A percentile compares a stretch with the other conserved stretches of the same genome.
Evolutionary conservation across 192 early-diverging fungal genomes (phyloP).

Genomic region (Coemansia sp.): DNA sequence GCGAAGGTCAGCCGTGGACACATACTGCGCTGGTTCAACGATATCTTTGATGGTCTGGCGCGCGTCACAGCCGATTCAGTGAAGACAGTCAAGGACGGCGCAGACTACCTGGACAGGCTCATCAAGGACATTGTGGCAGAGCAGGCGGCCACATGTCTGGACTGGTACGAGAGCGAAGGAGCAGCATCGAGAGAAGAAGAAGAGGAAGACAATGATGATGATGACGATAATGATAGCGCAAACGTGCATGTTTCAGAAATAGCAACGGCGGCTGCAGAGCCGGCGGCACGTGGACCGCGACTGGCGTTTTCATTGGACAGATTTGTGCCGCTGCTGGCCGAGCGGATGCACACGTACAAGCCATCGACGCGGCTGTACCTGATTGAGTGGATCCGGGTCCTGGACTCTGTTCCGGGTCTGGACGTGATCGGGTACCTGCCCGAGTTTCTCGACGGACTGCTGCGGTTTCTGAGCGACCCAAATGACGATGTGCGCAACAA

Average conservation of each 20-base stretch:
- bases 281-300: conserved; percentile 11
- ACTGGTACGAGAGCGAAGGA: conserved; percentile 36
- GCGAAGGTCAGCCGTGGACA: conserved; percentile 90
- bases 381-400: conserved; percentile 90
- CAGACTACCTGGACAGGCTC: conserved; percentile 89
- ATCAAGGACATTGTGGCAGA: conserved; percentile 98
- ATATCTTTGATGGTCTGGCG: conserved; percentile 94
- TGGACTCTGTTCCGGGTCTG: conserved; percentile 92
- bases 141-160: conserved; percentile 73
- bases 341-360: conserved; percentile 90
- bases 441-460: conserved; percentile 89
- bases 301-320: conserved; percentile 84
- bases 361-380: conserved; percentile 89
- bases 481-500: conserved; percentile 85
- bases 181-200: neutral
- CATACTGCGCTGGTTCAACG: conserved; percentile 91
- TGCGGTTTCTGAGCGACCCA: conserved; percentile 87
- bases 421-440: conserved; percentile 91
- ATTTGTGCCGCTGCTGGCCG: conserved; percentile 91
- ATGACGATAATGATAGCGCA: neutral
- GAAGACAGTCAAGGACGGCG: conserved; percentile 88
- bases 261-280: neutral
- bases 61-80: conserved; percentile 87
- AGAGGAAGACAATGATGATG: neutral
- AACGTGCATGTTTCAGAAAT: no score